Conservation (phyloP, 805 yeast genomes). For the Sungouiella thailandica region DNA sequence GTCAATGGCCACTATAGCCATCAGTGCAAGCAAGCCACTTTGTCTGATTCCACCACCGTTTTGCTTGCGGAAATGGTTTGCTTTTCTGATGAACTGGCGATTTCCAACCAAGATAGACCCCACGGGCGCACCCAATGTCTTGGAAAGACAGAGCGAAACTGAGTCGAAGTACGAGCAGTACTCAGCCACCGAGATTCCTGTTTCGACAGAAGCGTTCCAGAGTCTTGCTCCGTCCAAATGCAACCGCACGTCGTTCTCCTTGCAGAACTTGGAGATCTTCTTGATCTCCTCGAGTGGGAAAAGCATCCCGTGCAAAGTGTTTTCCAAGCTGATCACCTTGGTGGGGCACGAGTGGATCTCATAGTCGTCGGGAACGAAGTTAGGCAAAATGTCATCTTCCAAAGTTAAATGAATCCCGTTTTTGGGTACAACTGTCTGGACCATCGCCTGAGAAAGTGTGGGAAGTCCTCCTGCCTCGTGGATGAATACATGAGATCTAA, state of each 20-base stretch:
- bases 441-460: slow-evolving; percentile 39
- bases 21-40: slow-evolving; percentile 34
- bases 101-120: slow-evolving; percentile 38
- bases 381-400: slow-evolving; percentile 33
- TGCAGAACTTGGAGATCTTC: slow-evolving; percentile 31
- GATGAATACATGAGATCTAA: slow-evolving; percentile 31
- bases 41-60: slow-evolving; percentile 43
- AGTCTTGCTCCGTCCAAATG: slow-evolving; percentile 43
- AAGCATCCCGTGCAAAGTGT: slow-evolving; percentile 40
- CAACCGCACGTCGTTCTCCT: slow-evolving; percentile 27
- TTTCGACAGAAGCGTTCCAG: slow-evolving; percentile 40
- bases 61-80: slow-evolving; percentile 42
- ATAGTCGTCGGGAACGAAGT: slow-evolving; percentile 38
- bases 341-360: slow-evolving; percentile 43
- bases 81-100: slow-evolving; percentile 29
- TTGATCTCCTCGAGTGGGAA: slow-evolving; percentile 37
- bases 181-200: slow-evolving; percentile 35
- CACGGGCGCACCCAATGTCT: slow-evolving; percentile 40
- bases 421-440: slow-evolving; percentile 31
- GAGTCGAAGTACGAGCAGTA: slow-evolving; percentile 38
- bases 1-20: slow-evolving; percentile 39
- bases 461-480: slow-evolving; percentile 43
- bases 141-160: slow-evolving; percentile 39
- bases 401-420: slow-evolving; percentile 33
- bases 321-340: slow-evolving; percentile 39